These are phyloP conservation scores for Adansonia madagascariensis DNA, from an alignment of 441 rosid species.

Conservation along the genomic window DNA sequence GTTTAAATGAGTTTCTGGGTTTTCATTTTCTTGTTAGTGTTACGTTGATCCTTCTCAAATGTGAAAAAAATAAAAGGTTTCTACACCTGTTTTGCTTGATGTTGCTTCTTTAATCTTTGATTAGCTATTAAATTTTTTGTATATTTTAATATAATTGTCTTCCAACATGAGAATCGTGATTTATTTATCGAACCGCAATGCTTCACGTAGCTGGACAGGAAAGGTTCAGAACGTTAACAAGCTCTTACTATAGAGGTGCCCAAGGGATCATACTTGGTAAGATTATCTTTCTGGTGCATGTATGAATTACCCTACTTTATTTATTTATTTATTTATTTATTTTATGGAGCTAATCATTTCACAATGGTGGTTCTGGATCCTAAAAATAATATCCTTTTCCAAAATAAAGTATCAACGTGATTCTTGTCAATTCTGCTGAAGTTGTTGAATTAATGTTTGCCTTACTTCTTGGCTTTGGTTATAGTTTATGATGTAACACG, in stretches of 20 bases:
- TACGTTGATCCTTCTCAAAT: neutral
- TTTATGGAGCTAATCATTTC: neutral
- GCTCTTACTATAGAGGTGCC: constrained; percentile 91
- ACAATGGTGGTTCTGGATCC: neutral
- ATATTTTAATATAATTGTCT: neutral
- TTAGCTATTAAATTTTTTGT: neutral
- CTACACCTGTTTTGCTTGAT: neutral
- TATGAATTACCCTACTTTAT: neutral
- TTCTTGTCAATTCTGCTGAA: neutral
- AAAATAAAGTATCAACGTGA: constrained; percentile 17
- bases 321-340: constrained; percentile 1
- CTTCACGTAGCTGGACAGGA: constrained; percentile 90
- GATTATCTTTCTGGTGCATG: constrained; percentile 27
- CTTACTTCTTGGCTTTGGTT: constrained; percentile 26
- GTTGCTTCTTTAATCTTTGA: constrained; percentile 2
- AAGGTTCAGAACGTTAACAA: constrained; percentile 88
- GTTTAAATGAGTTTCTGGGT: neutral
- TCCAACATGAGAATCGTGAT: neutral
- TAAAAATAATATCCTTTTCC: neutral
- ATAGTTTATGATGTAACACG: constrained; percentile 73
- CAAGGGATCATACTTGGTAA: constrained; percentile 93
- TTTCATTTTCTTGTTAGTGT: neutral
- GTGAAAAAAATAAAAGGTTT: neutral
- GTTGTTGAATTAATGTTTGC: neutral
- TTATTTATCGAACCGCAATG: constrained; percentile 28